Evolutionary conservation across 106 monocot genomes (phyloP).

Genomic region (Dendrobium catenatum): DNA sequence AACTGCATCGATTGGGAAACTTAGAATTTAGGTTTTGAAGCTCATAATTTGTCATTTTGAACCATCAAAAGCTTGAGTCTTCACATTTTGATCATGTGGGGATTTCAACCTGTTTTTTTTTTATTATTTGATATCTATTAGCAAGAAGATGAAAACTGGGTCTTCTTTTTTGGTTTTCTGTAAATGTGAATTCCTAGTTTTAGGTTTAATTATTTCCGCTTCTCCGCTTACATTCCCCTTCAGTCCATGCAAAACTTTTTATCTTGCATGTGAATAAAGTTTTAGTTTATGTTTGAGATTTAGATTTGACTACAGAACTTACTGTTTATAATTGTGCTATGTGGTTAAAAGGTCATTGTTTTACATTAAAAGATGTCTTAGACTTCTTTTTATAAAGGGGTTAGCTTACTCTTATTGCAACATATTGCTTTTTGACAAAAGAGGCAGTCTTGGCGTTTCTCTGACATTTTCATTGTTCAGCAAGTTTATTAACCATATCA

Average conservation of each 20-base stretch:
- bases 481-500: not conserved
- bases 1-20: too few species aligned
- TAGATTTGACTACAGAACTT: not conserved
- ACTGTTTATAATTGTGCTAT: not conserved
- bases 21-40: too few species aligned
- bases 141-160: not conserved
- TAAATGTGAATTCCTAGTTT: too few species aligned
- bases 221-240: not conserved
- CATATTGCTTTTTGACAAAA: not conserved
- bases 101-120: not conserved
- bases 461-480: not conserved
- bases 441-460: not conserved
- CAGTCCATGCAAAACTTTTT: not conserved
- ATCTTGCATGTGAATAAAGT: not conserved
- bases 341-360: not conserved
- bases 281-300: not conserved
- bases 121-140: not conserved
- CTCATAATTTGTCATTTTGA: not conserved
- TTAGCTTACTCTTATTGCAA: not conserved
- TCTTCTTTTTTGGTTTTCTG: not conserved
- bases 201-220: not conserved
- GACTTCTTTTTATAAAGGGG: not conserved
- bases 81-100: not conserved
- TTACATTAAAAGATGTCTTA: not conserved
- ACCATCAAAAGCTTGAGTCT: not conserved